Base-by-base conservation (phyloP, 2,329 filamentous ascomycete species). In the Parastagonospora avenae region DNA sequence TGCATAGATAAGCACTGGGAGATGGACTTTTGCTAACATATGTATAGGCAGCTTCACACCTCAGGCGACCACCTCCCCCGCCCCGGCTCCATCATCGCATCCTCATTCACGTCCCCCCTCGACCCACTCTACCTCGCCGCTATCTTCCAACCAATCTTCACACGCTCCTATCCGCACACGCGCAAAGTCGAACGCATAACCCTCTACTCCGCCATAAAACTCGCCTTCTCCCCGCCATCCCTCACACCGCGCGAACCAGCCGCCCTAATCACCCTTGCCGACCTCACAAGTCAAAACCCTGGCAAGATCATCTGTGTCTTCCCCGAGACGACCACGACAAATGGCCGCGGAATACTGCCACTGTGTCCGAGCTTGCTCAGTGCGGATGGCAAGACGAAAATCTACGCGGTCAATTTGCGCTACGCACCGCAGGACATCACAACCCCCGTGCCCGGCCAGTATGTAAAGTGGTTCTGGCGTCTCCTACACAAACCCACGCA, bases 111-210 rank as follows among this genome's bases (percentile, higher is more conserved):
- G 30, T 95, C 90, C 8, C 94, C 94, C 8, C 85, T 99, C 71
- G 94, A 99, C 73, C 88, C 92, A 12, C 79, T 99, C 49, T 99
- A 97, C 74, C 86, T 99, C 19, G 91, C 94, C 52, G 92, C 92
- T 57, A 91, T 97, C 67, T 99, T 97, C 79, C 91, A 97, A 71
- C 94, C 94, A 2, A 83, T 99, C 71, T 97, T 99, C 77, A 95
- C 92, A 9, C 80, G 90, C 39, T 91, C 89, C 0, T 97, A 91
- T 73, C 91, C 92, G 0, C 79, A 81, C 52, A 88, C 86, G 2
- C 83, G 85, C 40, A 84, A 86, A 52, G 89, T 99, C 24, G 85
- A 88, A 63, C 88, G 82, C 39, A 85, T 97, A 40, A 88, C 89
- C 3, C 85, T 97, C 4, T 79, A 92, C 37, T 79, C 85, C 63